phyloP scores from a whole-genome alignment of 1,139 yeast species.

The Hansenula lynferdii region DNA sequence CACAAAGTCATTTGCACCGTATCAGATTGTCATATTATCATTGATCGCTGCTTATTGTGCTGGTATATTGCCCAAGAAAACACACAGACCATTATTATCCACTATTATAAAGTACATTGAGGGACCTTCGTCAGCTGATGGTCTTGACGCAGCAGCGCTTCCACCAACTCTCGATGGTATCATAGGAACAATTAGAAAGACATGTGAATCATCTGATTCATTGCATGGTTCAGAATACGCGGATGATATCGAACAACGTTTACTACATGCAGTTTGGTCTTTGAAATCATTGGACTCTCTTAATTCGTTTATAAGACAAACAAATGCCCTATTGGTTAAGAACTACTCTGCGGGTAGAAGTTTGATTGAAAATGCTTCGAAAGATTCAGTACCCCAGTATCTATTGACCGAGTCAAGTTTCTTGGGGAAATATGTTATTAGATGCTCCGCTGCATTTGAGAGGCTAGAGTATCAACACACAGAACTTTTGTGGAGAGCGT shows the following conservation, averaged over 20 bases:
- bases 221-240: slow-evolving; percentile 16
- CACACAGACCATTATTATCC: slow-evolving; percentile 31
- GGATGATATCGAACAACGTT: slow-evolving; percentile 23
- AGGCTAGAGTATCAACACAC: slow-evolving; percentile 56
- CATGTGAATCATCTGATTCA: slow-evolving; percentile 17
- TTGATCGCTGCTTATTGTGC: slow-evolving; percentile 34
- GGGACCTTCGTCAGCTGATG: slow-evolving; percentile 19
- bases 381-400: slow-evolving; percentile 13
- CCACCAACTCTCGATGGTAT: slow-evolving; percentile 20
- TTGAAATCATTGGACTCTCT: slow-evolving; percentile 25
- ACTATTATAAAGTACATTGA: slow-evolving; percentile 31
- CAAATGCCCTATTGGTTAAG: slow-evolving; percentile 22
- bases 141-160: slow-evolving; percentile 11
- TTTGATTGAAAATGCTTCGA: slow-evolving; percentile 8
- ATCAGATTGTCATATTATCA: slow-evolving; percentile 32
- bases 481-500: slow-evolving; percentile 47
- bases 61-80: slow-evolving; percentile 28
- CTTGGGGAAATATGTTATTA: slow-evolving; percentile 37
- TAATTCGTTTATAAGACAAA: slow-evolving; percentile 26
- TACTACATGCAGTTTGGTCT: slow-evolving; percentile 22
- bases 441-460: slow-evolving; percentile 44
- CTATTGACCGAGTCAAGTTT: slow-evolving; percentile 31
- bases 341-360: slow-evolving; percentile 16
- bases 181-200: slow-evolving; percentile 10
- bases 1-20: slow-evolving; percentile 32